phyloP scores from a whole-genome alignment of 345 rosid species.

The Boechera divaricarpa region DNA sequence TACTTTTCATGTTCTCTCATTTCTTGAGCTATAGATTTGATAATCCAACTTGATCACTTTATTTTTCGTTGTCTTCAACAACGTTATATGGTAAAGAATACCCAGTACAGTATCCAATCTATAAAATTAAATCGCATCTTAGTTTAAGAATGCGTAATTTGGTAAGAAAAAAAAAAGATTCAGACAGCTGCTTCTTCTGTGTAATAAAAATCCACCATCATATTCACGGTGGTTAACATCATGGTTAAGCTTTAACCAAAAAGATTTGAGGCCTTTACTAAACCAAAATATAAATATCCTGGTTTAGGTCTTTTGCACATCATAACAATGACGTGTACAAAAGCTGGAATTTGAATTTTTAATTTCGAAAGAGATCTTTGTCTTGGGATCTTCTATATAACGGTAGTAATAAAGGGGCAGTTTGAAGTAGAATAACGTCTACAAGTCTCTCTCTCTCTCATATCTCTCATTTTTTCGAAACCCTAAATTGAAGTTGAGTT shows the following conservation, averaged over 20 bases:
- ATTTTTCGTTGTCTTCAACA: not conserved
- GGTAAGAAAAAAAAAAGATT: not conserved
- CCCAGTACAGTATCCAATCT: not conserved
- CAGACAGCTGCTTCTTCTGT: not conserved
- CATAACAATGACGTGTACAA: not conserved
- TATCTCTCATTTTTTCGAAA: not conserved
- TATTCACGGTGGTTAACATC: not conserved
- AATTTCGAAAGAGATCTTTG: not conserved
- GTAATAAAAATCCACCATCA: not conserved
- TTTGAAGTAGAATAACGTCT: no score
- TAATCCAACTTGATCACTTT: not conserved
- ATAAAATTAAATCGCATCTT: not conserved
- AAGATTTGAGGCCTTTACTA: no score
- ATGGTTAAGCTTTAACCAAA: not conserved
- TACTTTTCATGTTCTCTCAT: not conserved
- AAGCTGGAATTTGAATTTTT: not conserved
- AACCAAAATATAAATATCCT: not conserved
- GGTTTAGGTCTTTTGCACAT: not conserved
- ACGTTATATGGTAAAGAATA: no score
- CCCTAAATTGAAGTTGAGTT: not conserved
- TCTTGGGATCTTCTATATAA: not conserved
- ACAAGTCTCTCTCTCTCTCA: not conserved
- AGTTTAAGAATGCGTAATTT: not conserved
- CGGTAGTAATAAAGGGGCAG: no score
- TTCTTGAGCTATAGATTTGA: not conserved